These are phyloP conservation scores for Boletus speciosus DNA, from an alignment of 768 basidiomycete genomes.

Conservation along the genomic window DNA sequence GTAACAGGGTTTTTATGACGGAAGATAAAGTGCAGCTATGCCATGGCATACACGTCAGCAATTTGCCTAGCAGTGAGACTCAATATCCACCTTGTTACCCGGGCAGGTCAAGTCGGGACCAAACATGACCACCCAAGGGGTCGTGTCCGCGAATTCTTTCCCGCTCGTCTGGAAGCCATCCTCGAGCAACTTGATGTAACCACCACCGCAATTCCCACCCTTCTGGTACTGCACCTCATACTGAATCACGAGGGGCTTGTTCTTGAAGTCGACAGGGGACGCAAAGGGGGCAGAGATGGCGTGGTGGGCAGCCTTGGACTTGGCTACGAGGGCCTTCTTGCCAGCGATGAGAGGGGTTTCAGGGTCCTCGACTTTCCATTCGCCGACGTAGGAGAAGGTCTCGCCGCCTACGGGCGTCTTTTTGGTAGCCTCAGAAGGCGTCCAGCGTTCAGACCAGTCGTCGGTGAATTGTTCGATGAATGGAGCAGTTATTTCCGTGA, in stretches of 20 bases:
- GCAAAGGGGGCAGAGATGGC: conserved; percentile 94
- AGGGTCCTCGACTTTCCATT: conserved; percentile 95
- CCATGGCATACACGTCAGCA: conserved; percentile 2
- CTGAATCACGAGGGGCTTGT: conserved; percentile 89
- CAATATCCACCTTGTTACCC: conserved; percentile 68
- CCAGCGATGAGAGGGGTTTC: conserved; percentile 71
- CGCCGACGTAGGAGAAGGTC: conserved; percentile 95
- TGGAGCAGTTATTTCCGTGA: conserved; percentile 75
- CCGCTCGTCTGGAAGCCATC: conserved; percentile 92
- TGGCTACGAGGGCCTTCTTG: conserved; percentile 90
- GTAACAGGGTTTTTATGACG: conserved; percentile 92
- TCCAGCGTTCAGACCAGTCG: conserved; percentile 91
- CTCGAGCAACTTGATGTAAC: conserved; percentile 94
- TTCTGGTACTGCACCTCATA: conserved; percentile 99
- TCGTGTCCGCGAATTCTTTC: conserved; percentile 91
- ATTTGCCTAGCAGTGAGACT: no score
- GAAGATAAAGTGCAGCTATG: conserved; percentile 97
- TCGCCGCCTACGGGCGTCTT: conserved; percentile 95
- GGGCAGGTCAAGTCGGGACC: conserved; percentile 95
- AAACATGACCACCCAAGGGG: conserved; percentile 96
- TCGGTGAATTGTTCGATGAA: conserved; percentile 97
- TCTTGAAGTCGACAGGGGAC: conserved; percentile 71
- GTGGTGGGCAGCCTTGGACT: conserved; percentile 96
- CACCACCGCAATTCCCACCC: conserved; percentile 98
- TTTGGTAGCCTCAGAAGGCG: conserved; percentile 95